Percentiles rank a stretch among this genome's conserved stretches.
Evolutionary conservation across 75 land plant genomes (phyloP).

Genomic region (Larix kaempferi): DNA sequence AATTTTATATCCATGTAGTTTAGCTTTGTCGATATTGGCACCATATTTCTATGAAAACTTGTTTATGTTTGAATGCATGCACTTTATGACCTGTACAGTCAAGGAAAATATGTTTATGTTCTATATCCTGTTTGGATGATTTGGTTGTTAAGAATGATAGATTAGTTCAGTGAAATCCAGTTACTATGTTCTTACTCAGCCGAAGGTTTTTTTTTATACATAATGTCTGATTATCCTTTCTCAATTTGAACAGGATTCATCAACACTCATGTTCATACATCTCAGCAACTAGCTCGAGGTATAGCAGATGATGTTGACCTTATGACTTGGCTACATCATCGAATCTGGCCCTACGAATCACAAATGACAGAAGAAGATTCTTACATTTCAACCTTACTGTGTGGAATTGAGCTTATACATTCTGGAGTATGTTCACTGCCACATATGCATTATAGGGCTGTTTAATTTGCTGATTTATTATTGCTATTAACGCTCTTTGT

Average conservation of each 20-base stretch:
- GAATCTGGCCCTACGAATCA: conserved; percentile 98
- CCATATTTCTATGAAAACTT: not conserved
- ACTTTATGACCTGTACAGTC: not conserved
- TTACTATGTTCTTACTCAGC: not conserved
- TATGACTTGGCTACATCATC: conserved; percentile 90
- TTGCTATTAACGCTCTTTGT: not conserved
- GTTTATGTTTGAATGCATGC: not conserved
- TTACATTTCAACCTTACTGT: conserved; percentile 83
- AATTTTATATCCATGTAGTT: not conserved
- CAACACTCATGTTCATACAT: conserved; percentile 97
- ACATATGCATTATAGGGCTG: not conserved
- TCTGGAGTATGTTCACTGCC: conserved; percentile 63
- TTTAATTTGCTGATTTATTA: not conserved
- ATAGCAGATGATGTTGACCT: conserved; percentile 98
- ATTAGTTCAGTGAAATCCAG: not conserved
- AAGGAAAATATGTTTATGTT: not conserved
- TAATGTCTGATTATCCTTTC: too few relatives aligned
- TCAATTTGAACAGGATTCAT: conserved; percentile 52
- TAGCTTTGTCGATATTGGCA: not conserved
- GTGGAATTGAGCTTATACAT: conserved; percentile 93
- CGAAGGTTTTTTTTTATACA: not conserved
- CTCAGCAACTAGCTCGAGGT: conserved; percentile 95
- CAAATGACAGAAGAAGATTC: conserved; percentile 92
- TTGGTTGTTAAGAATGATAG: not conserved
- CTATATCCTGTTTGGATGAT: not conserved